phyloP scores from a whole-genome alignment of 192 early-diverging fungal species.

The Dissophora globulifera region DNA sequence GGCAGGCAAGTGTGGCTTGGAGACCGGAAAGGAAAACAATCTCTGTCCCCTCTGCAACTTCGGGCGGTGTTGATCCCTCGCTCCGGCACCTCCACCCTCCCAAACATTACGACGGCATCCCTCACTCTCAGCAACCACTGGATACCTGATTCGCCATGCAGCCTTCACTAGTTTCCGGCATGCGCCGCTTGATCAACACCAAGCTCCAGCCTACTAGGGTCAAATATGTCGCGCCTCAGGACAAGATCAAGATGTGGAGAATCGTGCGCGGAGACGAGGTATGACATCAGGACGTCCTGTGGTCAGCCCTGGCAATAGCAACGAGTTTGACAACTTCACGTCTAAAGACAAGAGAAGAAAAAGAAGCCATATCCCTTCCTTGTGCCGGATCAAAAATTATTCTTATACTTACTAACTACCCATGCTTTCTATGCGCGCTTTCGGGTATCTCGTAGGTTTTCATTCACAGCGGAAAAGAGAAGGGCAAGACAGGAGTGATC shows the following conservation, averaged over 20 bases:
- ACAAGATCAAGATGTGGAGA: constrained; percentile 68
- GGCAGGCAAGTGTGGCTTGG: constrained; percentile 15
- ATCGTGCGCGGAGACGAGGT: constrained; percentile 68
- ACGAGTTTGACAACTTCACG: no score
- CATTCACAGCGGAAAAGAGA: constrained; percentile 70
- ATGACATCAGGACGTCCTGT: background rate
- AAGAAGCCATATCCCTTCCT: no score
- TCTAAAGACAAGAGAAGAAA: no score
- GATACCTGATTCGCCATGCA: constrained; percentile 29
- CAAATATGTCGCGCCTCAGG: constrained; percentile 51
- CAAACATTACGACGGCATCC: no score
- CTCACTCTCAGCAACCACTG: constrained; percentile 5
- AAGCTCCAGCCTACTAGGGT: constrained; percentile 51
- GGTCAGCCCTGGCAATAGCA: no score
- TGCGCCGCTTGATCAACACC: constrained; percentile 51
- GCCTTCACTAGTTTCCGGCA: constrained; percentile 31
- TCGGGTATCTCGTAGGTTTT: constrained; percentile 54
- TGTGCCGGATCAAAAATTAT: no score
- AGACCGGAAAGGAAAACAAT: constrained; percentile 15
- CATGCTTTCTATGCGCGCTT: background rate
- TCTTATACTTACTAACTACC: no score
- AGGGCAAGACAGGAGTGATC: constrained; percentile 72
- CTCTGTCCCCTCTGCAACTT: background rate
- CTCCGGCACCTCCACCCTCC: no score
- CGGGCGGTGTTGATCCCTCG: no score